phyloP scores from a whole-genome alignment of 345 rosid species.

The Carallia brachiata region DNA sequence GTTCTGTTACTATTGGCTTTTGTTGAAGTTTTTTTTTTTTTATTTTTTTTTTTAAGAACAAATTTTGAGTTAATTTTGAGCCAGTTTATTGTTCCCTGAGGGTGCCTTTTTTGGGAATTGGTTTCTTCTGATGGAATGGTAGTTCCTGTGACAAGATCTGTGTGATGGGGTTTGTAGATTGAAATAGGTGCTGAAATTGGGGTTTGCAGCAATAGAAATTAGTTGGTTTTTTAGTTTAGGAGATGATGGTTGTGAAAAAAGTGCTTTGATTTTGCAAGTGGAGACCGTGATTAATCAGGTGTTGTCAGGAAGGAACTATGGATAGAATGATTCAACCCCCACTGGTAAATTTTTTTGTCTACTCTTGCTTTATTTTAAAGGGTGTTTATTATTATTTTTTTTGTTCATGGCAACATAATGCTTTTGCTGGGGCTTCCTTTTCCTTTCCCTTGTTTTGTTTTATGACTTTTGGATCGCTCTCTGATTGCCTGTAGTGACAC shows the following conservation, averaged over 20 bases:
- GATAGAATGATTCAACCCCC: constrained; percentile 74
- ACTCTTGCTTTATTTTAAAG: neutral
- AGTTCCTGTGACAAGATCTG: neutral
- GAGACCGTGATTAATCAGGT: constrained; percentile 22
- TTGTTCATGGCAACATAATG: constrained; percentile 10
- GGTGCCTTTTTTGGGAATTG: constrained; percentile 4
- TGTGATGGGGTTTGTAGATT: neutral
- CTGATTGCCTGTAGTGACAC: neutral
- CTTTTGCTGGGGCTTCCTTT: neutral
- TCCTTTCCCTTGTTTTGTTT: neutral
- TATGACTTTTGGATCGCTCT: constrained; percentile 1
- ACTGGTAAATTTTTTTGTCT: constrained; percentile 43
- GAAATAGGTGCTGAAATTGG: constrained; percentile 2
- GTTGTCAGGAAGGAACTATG: constrained; percentile 37
- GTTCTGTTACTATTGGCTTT: neutral
- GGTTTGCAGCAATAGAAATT: constrained; percentile 15
- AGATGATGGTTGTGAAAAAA: constrained; percentile 17
- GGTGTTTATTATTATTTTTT: constrained; percentile 5
- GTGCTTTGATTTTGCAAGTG: constrained; percentile 28
- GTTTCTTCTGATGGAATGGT: neutral
- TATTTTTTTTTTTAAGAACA: neutral
- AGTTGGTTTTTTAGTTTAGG: constrained; percentile 5
- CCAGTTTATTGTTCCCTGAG: neutral
- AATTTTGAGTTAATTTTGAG: constrained; percentile 1
- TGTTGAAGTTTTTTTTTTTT: neutral